A percentile compares a stretch with the other conserved stretches of the same genome.
Conservation (phyloP, 2,329 filamentous ascomycete species). For the Neoarthrinium moseri region DNA sequence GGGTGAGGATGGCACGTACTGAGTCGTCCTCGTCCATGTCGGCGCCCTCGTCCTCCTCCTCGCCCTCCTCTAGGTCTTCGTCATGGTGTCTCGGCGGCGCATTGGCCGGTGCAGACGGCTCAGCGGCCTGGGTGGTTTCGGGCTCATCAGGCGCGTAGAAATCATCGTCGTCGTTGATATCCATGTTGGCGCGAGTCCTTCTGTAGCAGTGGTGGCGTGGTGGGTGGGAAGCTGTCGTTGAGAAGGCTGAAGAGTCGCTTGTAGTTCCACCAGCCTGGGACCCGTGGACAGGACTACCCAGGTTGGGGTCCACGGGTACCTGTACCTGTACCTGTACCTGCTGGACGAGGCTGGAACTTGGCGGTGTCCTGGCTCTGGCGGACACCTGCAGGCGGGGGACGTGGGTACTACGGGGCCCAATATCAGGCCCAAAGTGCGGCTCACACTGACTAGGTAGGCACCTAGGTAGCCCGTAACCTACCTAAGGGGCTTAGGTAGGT, state of each 20-base stretch:
- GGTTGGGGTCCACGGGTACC: no score
- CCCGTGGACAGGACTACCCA: no score
- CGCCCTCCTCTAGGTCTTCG: slow-evolving; percentile 62
- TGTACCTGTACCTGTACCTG: no score
- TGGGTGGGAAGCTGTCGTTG: not conserved
- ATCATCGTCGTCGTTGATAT: slow-evolving; percentile 68
- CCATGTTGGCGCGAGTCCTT: slow-evolving; percentile 44
- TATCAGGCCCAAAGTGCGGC: no score
- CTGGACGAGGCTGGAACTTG: no score
- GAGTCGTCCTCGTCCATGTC: slow-evolving; percentile 62
- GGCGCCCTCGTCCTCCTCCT: slow-evolving; percentile 61
- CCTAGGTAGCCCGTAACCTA: no score
- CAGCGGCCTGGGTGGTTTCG: slow-evolving; percentile 19
- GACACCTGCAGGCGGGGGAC: no score
- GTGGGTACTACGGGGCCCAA: no score
- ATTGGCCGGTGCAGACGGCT: slow-evolving; percentile 20
- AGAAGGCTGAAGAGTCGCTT: not conserved
- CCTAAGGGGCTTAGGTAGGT: no score
- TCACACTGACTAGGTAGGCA: no score
- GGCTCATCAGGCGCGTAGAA: slow-evolving; percentile 64
- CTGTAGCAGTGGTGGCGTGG: not conserved
- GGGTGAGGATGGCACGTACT: slow-evolving; percentile 25
- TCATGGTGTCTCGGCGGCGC: slow-evolving; percentile 32
- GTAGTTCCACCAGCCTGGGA: no score
- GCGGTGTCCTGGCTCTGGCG: no score